Base-by-base conservation (phyloP, 441 rosid species). In the Melastoma candidum region DNA sequence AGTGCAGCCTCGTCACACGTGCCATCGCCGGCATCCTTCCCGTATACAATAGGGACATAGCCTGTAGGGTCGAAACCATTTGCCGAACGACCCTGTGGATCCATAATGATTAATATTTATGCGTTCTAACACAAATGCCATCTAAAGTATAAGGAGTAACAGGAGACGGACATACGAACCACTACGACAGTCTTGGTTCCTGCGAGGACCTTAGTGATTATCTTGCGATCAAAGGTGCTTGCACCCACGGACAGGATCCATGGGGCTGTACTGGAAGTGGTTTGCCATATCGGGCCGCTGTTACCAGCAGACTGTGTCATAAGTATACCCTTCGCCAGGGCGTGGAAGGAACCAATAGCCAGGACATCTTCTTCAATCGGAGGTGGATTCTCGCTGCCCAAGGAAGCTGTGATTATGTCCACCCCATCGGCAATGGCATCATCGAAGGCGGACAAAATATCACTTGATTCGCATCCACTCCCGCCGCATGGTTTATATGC, bases 161-260 rank as follows among this genome's bases (percentile, higher is more conserved):
- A 3, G 5, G 36, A 29, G 36, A 29, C 3, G 36, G 3, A 29
- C 7, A 29, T 3, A 29, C 36, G 7, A 3, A 29, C 36, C 36
- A 29, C 36, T 3, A 29, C 7, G 36, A 29, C 7, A 7, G 36
- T 29, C 36, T 29, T 29, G 36, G 3, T 29, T 29, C 36, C 36
- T 3, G 36, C 7, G 36, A 29, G 3, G 36, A 29, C 36, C 36
- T 29, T 29, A 29, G 36, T 29, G 36, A 29, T 29, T 29, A 29
- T 29, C 7, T 29, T 53, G 63, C 79, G 49, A 60, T 74, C 76
- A 1, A 63, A 14, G 75, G 67, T 0, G 51, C 1, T 0, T 88
- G 88, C 25, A 76, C 77, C 44, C 49, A 74, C 71, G 1, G 76
- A 71, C 12, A 68, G 54, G 51, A 68, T 51, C 79, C 72, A 74